phyloP scores from a whole-genome alignment of 2,329 filamentous ascomycete genomes.

The Apiospora marii region DNA sequence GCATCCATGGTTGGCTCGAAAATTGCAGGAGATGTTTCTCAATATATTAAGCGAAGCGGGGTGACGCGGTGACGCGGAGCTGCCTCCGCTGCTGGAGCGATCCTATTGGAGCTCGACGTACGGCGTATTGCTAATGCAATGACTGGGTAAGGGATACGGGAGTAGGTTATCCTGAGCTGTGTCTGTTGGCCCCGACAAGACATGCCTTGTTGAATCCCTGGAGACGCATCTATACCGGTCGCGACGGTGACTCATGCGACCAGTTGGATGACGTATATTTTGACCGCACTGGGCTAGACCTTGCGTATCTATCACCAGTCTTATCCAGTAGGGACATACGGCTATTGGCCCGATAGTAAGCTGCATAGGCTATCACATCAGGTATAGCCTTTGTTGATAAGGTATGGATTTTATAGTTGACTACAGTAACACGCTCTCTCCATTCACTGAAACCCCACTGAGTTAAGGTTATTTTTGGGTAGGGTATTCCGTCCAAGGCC shows the following conservation, averaged over 20 bases:
- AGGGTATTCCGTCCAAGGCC: neutral
- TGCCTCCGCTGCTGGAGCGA: neutral
- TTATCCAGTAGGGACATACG: no score
- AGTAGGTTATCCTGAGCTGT: neutral
- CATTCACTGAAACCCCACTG: neutral
- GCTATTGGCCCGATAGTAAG: no score
- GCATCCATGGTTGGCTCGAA: neutral
- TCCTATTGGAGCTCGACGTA: neutral
- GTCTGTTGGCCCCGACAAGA: neutral
- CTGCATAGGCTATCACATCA: no score
- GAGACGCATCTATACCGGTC: neutral
- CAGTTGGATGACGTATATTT: neutral
- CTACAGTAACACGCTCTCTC: neutral
- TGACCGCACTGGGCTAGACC: neutral
- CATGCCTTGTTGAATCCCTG: neutral
- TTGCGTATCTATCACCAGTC: neutral
- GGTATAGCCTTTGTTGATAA: no score
- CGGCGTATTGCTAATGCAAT: neutral
- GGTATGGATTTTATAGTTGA: neutral
- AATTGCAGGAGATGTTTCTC: neutral
- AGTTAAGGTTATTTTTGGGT: constrained; percentile 1
- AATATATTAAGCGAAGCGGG: neutral
- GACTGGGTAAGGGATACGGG: neutral
- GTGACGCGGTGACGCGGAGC: neutral
- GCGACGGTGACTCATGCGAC: neutral